These are phyloP conservation scores for Rehmannia glutinosa DNA, from an alignment of 257 asterid genomes.

Conservation along the genomic window DNA sequence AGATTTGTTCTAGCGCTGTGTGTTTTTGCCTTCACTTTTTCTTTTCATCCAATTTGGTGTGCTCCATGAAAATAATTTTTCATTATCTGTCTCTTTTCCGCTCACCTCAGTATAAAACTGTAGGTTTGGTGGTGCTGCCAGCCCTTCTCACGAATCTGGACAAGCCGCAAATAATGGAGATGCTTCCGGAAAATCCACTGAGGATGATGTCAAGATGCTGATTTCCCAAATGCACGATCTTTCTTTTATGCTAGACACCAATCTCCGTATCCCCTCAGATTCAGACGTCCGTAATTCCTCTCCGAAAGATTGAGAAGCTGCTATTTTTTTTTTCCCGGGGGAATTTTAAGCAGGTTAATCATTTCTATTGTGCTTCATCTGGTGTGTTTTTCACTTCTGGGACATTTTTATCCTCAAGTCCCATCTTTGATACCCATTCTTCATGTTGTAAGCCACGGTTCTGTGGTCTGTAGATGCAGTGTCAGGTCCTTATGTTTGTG, in stretches of 20 bases:
- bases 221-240: conserved; percentile 48
- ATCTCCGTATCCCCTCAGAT: conserved; percentile 26
- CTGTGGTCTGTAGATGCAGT: not conserved
- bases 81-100: not conserved
- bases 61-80: not conserved
- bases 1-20: not conserved
- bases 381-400: conserved; percentile 9
- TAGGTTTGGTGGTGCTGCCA: conserved; percentile 15
- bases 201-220: conserved; percentile 31
- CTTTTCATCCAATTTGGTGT: no score
- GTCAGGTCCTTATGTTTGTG: not conserved
- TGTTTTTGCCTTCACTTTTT: not conserved
- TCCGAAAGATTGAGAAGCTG: conserved; percentile 21
- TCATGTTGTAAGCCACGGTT: not conserved
- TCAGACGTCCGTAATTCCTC: conserved; percentile 18
- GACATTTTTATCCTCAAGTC: conserved; percentile 27
- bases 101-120: not conserved
- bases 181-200: conserved; percentile 18
- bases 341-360: no score
- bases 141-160: conserved; percentile 13
- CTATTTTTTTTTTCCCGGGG: no score
- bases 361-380: not conserved
- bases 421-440: conserved; percentile 1
- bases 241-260: conserved; percentile 35
- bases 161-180: conserved; percentile 19